phyloP scores from a whole-genome alignment of 192 early-diverging fungal genomes.

The Chytriomyces sp. region DNA sequence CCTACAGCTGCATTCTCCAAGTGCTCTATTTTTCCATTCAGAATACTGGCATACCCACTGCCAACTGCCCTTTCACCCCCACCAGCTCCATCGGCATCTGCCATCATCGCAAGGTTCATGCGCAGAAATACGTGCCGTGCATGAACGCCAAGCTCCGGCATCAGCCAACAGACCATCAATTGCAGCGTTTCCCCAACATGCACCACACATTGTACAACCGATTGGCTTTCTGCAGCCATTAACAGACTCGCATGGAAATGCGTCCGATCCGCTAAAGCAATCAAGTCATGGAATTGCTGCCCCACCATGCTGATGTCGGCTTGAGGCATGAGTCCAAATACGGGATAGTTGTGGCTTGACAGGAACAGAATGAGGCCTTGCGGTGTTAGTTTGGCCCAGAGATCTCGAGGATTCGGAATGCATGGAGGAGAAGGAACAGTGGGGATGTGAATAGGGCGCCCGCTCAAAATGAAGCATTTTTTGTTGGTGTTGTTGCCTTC shows the following conservation, averaged over 20 bases:
- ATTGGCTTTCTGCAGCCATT: slow-evolving; percentile 10
- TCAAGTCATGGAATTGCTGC: slow-evolving; percentile 6
- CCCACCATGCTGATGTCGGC: slow-evolving; percentile 12
- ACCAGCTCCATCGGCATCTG: not conserved
- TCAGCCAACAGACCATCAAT: not conserved
- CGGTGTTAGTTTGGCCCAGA: slow-evolving; percentile 66
- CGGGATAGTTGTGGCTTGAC: slow-evolving; percentile 7
- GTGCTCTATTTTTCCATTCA: too few species aligned
- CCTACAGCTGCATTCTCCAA: not conserved
- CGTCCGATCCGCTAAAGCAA: slow-evolving; percentile 9
- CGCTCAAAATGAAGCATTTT: slow-evolving; percentile 71
- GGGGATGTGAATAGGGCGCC: slow-evolving; percentile 46
- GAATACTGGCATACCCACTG: too few species aligned
- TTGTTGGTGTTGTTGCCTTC: slow-evolving; percentile 60
- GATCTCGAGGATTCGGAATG: slow-evolving; percentile 44
- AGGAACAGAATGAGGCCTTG: slow-evolving; percentile 62
- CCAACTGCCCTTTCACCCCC: not conserved
- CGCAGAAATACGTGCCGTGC: slow-evolving; percentile 30
- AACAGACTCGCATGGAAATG: slow-evolving; percentile 12
- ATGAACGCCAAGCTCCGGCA: slow-evolving; percentile 13
- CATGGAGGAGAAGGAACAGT: not conserved
- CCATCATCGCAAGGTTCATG: slow-evolving; percentile 2
- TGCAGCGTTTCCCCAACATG: slow-evolving; percentile 7
- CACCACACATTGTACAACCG: slow-evolving; percentile 9
- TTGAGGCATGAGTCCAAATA: slow-evolving; percentile 36